Evolutionary conservation across 1,139 yeast genomes (phyloP).

Genomic region (Candida buenavistaensis): DNA sequence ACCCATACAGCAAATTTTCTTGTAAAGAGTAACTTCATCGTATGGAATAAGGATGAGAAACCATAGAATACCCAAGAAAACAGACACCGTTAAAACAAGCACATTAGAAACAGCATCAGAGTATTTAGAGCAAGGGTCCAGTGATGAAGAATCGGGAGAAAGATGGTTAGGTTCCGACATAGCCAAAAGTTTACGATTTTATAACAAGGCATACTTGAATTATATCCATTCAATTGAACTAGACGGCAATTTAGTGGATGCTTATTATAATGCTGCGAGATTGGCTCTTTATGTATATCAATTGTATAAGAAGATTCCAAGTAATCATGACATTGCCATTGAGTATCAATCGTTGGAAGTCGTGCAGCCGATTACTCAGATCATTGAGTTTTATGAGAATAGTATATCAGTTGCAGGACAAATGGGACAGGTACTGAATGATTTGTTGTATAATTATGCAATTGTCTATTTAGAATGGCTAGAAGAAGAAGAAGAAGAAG

Average conservation of each 20-base stretch:
- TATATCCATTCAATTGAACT: slow-evolving; percentile 33
- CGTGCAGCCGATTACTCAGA: slow-evolving; percentile 32
- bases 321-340: slow-evolving; percentile 23
- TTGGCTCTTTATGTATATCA: slow-evolving; percentile 50
- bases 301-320: slow-evolving; percentile 3
- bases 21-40: slow-evolving; percentile 1
- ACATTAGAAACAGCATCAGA: slow-evolving; percentile 44
- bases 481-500: slow-evolving; percentile 25
- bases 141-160: slow-evolving; percentile 58
- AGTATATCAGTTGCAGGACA: slow-evolving; percentile 25
- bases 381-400: slow-evolving; percentile 40
- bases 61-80: slow-evolving; percentile 9
- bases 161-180: slow-evolving; percentile 58
- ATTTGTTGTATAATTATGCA: slow-evolving; percentile 47
- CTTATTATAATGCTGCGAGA: slow-evolving; percentile 50
- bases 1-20: neutral
- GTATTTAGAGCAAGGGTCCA: slow-evolving; percentile 46
- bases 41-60: no score
- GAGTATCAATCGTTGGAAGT: slow-evolving; percentile 2
- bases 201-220: slow-evolving; percentile 45
- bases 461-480: slow-evolving; percentile 49
- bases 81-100: slow-evolving; percentile 7
- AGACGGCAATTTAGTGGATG: slow-evolving; percentile 26
- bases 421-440: slow-evolving; percentile 26
- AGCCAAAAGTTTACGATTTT: slow-evolving; percentile 52